These are phyloP conservation scores for Podaxis sp. DNA, from an alignment of 768 basidiomycete genomes.

Conservation along the genomic window DNA sequence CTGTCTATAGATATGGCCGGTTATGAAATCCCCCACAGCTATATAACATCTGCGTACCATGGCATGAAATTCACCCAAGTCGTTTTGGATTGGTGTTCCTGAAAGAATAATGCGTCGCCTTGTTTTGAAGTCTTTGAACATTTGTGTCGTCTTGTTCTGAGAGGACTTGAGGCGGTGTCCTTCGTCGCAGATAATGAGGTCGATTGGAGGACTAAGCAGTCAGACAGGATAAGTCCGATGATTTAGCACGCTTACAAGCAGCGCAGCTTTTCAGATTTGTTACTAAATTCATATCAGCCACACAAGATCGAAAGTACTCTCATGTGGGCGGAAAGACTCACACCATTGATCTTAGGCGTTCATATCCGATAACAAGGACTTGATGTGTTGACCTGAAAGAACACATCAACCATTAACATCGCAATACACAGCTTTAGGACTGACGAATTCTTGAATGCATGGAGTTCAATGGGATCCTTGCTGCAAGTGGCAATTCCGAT, in stretches of 20 bases:
- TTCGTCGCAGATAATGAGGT: conserved; percentile 95
- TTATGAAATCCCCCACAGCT: neutral
- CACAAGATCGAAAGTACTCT: neutral
- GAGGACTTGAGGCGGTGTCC: conserved; percentile 93
- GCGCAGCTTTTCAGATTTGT: conserved; percentile 13
- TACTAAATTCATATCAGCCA: neutral
- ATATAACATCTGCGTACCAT: conserved; percentile 58
- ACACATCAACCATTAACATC: neutral
- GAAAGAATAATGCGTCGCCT: conserved; percentile 84
- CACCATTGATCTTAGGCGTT: conserved; percentile 83
- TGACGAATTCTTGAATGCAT: conserved; percentile 75
- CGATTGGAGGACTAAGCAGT: conserved; percentile 76
- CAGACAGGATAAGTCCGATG: neutral
- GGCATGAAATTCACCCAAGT: conserved; percentile 91
- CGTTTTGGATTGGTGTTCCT: conserved; percentile 97
- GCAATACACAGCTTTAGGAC: conserved; percentile 22
- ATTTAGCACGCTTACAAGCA: conserved; percentile 3
- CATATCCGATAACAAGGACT: conserved; percentile 94
- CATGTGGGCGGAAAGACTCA: conserved; percentile 33
- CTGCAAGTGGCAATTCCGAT: conserved; percentile 45
- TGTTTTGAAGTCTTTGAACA: conserved; percentile 80
- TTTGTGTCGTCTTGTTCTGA: conserved; percentile 83
- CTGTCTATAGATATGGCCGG: conserved; percentile 47
- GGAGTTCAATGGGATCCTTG: conserved; percentile 50
- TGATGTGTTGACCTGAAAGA: conserved; percentile 64